A percentile compares a stretch with the other conserved stretches of the same genome.
phyloP scores from a whole-genome alignment of 2,329 filamentous ascomycete genomes.

The Dendryphion nanum region DNA sequence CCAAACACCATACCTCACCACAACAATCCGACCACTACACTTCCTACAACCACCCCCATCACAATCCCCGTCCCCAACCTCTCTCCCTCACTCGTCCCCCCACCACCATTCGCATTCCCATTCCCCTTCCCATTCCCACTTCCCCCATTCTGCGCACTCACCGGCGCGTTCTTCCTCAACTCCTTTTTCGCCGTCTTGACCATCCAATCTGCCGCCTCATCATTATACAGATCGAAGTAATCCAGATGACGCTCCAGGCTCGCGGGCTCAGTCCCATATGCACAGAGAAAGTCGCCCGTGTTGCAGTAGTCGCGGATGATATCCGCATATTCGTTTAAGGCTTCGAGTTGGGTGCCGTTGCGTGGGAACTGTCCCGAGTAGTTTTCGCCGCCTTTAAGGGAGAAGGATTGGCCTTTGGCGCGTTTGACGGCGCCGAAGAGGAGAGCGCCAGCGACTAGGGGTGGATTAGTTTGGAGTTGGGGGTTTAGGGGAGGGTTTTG shows the following conservation, averaged over 20 bases:
- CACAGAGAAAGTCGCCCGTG: constrained; percentile 60
- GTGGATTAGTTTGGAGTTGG: not conserved
- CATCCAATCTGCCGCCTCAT: constrained; percentile 10
- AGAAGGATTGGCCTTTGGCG: constrained; percentile 5
- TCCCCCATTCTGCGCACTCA: no score
- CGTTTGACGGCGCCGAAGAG: constrained; percentile 9
- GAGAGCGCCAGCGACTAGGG: constrained; percentile 7
- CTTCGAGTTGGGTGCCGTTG: constrained; percentile 1
- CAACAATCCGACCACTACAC: no score
- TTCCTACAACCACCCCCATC: no score
- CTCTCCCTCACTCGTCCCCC: no score
- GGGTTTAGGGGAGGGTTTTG: no score
- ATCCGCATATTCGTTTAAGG: constrained; percentile 26
- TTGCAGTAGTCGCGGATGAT: constrained; percentile 64
- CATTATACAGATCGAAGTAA: constrained; percentile 44
- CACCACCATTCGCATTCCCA: no score
- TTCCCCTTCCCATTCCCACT: no score
- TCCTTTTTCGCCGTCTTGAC: constrained; percentile 6
- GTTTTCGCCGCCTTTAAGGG: constrained; percentile 6
- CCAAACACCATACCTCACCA: no score
- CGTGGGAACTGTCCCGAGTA: constrained; percentile 8
- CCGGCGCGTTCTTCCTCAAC: no score
- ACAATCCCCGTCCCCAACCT: no score
- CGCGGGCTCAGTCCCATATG: constrained; percentile 49
- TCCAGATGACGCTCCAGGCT: constrained; percentile 56